Percentiles rank a stretch among this genome's conserved stretches.
phyloP scores from a whole-genome alignment of 1,284 basidiomycete species.

The Spongispora temasekensis region DNA sequence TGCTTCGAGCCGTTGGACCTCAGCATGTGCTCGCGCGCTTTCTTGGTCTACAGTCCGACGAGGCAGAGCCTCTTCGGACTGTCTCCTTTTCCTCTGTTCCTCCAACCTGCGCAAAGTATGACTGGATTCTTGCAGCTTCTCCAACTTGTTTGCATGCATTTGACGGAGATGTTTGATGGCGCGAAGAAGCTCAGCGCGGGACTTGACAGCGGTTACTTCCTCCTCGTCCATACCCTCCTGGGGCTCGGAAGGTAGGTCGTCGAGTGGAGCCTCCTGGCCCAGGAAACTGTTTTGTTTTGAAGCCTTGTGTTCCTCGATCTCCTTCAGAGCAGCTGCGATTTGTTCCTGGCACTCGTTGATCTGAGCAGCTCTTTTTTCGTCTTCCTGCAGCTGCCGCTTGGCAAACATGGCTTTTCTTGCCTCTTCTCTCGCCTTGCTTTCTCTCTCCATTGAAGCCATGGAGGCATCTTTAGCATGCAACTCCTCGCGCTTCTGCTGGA shows the following conservation, averaged over 20 bases:
- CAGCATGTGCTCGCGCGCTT: slow-evolving; percentile 2
- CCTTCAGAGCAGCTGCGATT: slow-evolving; percentile 23
- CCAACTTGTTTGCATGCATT: slow-evolving; percentile 19
- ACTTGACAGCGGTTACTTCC: slow-evolving; percentile 16
- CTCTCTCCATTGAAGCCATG: slow-evolving; percentile 25
- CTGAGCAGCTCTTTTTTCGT: slow-evolving; percentile 22
- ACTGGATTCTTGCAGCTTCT: slow-evolving; percentile 16
- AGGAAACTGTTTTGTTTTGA: slow-evolving; percentile 5
- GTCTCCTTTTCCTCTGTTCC: slow-evolving; percentile 23
- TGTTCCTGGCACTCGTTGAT: slow-evolving; percentile 22
- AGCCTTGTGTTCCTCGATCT: slow-evolving; percentile 16
- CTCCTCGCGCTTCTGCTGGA: slow-evolving; percentile 22
- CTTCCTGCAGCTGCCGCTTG: slow-evolving; percentile 28
- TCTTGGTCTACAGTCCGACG: slow-evolving; percentile 21
- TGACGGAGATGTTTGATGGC: slow-evolving; percentile 18
- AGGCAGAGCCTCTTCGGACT: slow-evolving; percentile 15
- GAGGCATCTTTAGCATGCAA: slow-evolving; percentile 20
- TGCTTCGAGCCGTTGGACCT: slow-evolving; percentile 11
- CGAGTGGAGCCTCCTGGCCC: slow-evolving; percentile 1
- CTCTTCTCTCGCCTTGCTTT: slow-evolving; percentile 29
- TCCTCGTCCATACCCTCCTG: slow-evolving; percentile 28
- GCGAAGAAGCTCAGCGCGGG: slow-evolving; percentile 13
- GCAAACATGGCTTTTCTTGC: slow-evolving; percentile 16
- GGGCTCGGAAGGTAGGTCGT: slow-evolving; percentile 13
- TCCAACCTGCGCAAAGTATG: slow-evolving; percentile 19